A percentile compares a stretch with the other conserved stretches of the same genome.
phyloP scores from a whole-genome alignment of 2,329 filamentous ascomycete species.

The Diatrype stigma region DNA sequence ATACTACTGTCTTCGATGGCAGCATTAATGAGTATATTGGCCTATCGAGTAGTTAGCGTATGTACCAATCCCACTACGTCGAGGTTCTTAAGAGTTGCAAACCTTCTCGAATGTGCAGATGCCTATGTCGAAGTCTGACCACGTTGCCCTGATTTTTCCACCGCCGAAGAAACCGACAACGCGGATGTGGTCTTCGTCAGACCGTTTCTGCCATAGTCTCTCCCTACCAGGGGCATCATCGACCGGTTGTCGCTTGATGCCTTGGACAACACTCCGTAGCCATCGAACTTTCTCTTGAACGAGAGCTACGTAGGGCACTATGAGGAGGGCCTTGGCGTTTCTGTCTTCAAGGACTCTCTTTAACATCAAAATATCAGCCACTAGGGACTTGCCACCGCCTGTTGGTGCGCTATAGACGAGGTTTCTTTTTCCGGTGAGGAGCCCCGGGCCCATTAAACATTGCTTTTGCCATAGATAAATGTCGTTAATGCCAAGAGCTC shows the following conservation, averaged over 20 bases:
- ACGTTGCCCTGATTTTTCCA: constrained; percentile 61
- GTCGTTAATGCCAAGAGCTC: constrained; percentile 60
- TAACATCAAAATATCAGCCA: constrained; percentile 69
- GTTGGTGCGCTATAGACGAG: constrained; percentile 78
- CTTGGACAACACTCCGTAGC: constrained; percentile 63
- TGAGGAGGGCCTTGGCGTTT: constrained; percentile 63
- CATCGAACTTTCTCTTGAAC: constrained; percentile 77
- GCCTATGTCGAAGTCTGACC: constrained; percentile 73
- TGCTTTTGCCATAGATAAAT: constrained; percentile 80
- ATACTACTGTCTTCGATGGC: constrained; percentile 69
- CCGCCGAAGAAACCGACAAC: constrained; percentile 74
- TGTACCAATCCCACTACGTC: constrained; percentile 2
- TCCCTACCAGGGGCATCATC: constrained; percentile 31
- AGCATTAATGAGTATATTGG: constrained; percentile 68
- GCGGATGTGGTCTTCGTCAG: constrained; percentile 55
- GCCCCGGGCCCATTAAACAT: constrained; percentile 63
- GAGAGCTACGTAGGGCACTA: constrained; percentile 73
- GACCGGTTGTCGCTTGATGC: constrained; percentile 41
- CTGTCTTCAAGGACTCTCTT: constrained; percentile 63
- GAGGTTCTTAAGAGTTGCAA: constrained; percentile 6
- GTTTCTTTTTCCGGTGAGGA: constrained; percentile 62
- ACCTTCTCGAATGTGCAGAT: constrained; percentile 79
- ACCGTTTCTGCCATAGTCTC: constrained; percentile 49
- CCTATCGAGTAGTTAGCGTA: constrained; percentile 40
- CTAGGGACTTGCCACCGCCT: constrained; percentile 72